Evolutionary conservation across 768 basidiomycete genomes (phyloP), one percentile per base, ranked within the genome.

Genomic region (Kwoniella botswanensis): DNA sequence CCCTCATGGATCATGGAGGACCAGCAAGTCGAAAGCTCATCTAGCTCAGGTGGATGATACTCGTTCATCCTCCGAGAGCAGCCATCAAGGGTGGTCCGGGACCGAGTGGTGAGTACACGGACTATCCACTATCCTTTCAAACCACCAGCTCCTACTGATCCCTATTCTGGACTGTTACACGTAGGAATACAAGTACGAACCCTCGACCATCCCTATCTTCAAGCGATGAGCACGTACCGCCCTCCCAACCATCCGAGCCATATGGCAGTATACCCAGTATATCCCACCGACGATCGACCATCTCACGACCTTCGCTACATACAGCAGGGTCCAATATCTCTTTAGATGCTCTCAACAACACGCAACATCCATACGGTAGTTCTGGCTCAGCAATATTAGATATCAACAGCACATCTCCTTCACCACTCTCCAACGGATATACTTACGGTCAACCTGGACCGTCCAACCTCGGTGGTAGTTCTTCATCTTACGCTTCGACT

Each of bases 61-160:
- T 26, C 55, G 66, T 12, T 76, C 76, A 26, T 68, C 74, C 35
- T 74, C 75, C 26, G 76, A 76, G 56, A 74, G 74, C 29, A 76
- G 73, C 43, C 68, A 74, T 41, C 74, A 72, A 56, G 78, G 75
- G 7, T 79, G 79, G 79, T 80, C 79, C 60, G 76, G 78, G 60
- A 65, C 59, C 4, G 79, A 77, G 65, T 80, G 79, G 79, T 80
- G 60, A 58, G 78, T 68, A 17, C 50, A 41, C 10, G 0, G 13
- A 35, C 63, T 41, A 5, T 24, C 17, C 21, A 13, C 42, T 35
- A 12, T 17, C 15, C 15, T 24, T n/a, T 58, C 21, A 15, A 58
- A 17, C 29, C 10, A 61, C 18, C 15, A 18, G 35, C 59, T 13
- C 15, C 57, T 42, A 52, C 35, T 35, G 35, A 35, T 35, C 35